Base-by-base conservation (phyloP, 2,329 filamentous ascomycete species). In the Fusarium sulawesiense region DNA sequence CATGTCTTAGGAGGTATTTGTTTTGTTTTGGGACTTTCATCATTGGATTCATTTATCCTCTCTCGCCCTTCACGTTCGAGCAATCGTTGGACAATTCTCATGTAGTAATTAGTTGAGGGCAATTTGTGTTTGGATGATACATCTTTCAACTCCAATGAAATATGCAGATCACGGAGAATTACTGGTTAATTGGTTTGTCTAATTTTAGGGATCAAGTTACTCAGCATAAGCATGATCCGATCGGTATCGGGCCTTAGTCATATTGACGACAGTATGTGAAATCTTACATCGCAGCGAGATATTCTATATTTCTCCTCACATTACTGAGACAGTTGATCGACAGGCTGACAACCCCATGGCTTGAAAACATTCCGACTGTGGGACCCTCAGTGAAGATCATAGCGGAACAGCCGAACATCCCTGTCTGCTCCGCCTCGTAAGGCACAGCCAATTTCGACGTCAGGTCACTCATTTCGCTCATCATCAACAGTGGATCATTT, bases 401-500 rank as follows among this genome's bases (percentile, higher is more conserved):
- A 51, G 34, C 34, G 34, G 34, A 37, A 37, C 18, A 42, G 32
- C 13, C 34, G 49, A 20, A 14, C 18, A 51, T 51, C 49, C 48
- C 23, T 51, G 49, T 41, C 49, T 51, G 49, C 49, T 42, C 32
- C 32, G 49, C 47, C 29, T 34, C 20, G n/a, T 47, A 41, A 51
- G 49, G 49, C 49, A 34, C 49, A 51, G 49, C 34, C 34, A 41
- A 51, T 27, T 51, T 42, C 49, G 23, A 51, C 49, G 49, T 51
- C 49, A 51, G 32, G 34, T 51, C 49, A 41, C 25, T 51, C 49
- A 41, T 34, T 51, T 42, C 34, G 34, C 34, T 51, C 49, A 51
- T 40, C 32, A 27, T 16, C 32, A 27, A 11, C 4, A 6, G 49
- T 21, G 48, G 32, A 21, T 14, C 9, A 5, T 16, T 50, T 11